These are phyloP conservation scores for Aspergillus phoenicis DNA, from an alignment of 2,329 filamentous ascomycete species.

Conservation along the genomic window DNA sequence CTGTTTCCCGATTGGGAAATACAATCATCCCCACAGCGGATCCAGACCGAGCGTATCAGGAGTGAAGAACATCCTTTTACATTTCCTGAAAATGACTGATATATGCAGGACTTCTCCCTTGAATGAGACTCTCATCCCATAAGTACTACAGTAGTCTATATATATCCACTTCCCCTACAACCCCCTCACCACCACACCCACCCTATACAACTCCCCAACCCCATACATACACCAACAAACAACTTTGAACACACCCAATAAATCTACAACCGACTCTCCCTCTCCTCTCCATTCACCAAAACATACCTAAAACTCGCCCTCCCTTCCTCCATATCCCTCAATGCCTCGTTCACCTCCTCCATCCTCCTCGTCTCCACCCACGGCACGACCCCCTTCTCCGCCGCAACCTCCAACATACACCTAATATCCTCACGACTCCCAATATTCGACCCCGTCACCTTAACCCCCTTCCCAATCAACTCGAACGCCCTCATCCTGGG, in stretches of 20 bases:
- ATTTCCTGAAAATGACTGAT: not conserved
- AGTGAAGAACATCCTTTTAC: not conserved
- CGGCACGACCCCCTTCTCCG: slow-evolving; percentile 44
- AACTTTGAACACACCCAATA: not conserved
- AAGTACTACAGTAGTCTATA: too few relatives aligned
- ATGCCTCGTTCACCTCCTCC: slow-evolving; percentile 46
- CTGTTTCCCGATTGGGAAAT: slow-evolving; percentile 16
- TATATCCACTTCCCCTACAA: too few relatives aligned
- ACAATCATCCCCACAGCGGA: not conserved
- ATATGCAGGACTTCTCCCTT: not conserved
- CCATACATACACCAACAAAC: not conserved
- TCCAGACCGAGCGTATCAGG: not conserved
- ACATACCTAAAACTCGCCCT: slow-evolving; percentile 53
- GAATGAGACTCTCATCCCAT: too few relatives aligned
- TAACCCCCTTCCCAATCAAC: slow-evolving; percentile 60
- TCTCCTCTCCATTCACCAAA: slow-evolving; percentile 41
- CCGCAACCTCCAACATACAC: slow-evolving; percentile 48
- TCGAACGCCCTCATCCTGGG: slow-evolving; percentile 60
- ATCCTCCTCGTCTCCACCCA: slow-evolving; percentile 48
- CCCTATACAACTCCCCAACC: not conserved
- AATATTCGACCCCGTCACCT: slow-evolving; percentile 54
- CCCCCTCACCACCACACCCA: not conserved
- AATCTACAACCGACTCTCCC: slow-evolving; percentile 33
- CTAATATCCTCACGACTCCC: slow-evolving; percentile 48
- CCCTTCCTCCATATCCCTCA: slow-evolving; percentile 49